phyloP scores from a whole-genome alignment of 371 early-diverging fungal genomes.

The Apophysomyces trapeziformis region DNA sequence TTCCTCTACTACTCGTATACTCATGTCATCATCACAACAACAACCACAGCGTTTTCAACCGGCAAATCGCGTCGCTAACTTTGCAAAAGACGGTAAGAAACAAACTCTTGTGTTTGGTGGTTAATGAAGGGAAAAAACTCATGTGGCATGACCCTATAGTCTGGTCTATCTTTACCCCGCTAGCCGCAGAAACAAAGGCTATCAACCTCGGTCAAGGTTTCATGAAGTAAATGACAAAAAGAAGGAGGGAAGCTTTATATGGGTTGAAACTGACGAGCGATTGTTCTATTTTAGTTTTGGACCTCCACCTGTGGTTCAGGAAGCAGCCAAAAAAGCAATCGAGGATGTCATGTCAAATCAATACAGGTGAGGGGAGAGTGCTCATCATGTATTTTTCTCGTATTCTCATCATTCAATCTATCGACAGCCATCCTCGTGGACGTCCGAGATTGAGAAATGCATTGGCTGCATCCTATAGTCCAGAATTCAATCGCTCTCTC shows the following conservation, averaged over 20 bases:
- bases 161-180: conserved; percentile 92
- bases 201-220: conserved; percentile 95
- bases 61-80: conserved; percentile 44
- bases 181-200: conserved; percentile 82
- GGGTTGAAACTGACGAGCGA: not conserved
- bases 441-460: conserved; percentile 80
- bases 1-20: not conserved
- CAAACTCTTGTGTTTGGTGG: no score
- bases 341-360: conserved; percentile 73
- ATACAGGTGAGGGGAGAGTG: conserved; percentile 58
- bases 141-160: conserved; percentile 46
- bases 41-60: conserved; percentile 29
- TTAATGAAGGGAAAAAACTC: not conserved
- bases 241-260: not conserved
- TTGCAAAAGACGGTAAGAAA: conserved; percentile 47
- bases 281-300: conserved; percentile 72
- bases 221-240: conserved; percentile 63
- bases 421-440: conserved; percentile 75
- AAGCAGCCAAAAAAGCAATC: conserved; percentile 80
- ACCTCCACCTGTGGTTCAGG: conserved; percentile 83
- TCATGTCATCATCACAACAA: conserved; percentile 1
- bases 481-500: conserved; percentile 67
- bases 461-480: conserved; percentile 75
- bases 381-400: not conserved
- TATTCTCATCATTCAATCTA: not conserved